Evolutionary conservation across 129 eudicot genomes (phyloP).

Genomic region (Scalesia atractyloides): DNA sequence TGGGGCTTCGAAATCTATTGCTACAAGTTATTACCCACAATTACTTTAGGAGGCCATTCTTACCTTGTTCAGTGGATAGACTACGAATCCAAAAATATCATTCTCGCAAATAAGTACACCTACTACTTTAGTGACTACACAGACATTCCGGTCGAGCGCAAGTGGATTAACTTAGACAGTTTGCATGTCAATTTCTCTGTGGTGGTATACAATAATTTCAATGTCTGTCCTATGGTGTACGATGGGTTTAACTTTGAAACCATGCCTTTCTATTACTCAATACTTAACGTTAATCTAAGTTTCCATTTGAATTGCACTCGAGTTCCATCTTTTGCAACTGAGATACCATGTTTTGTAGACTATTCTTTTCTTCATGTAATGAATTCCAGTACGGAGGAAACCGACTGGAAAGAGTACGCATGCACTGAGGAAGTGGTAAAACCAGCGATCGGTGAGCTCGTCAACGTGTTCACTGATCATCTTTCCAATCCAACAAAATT

Average conservation of each 20-base stretch:
- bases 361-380: not conserved
- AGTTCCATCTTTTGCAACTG: not conserved
- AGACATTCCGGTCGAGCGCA: no score
- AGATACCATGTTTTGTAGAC: not conserved
- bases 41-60: no score
- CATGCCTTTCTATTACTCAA: not conserved
- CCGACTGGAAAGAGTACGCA: slow-evolving; percentile 3
- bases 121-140: no score
- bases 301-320: not conserved
- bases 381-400: not conserved
- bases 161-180: no score
- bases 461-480: not conserved
- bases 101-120: no score
- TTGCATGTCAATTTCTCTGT: no score
- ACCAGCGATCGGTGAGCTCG: not conserved
- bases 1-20: no score
- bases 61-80: no score
- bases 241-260: not conserved
- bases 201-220: no score
- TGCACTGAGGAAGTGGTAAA: slow-evolving; percentile 26
- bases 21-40: no score
- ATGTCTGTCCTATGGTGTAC: slow-evolving; percentile 12
- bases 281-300: not conserved
- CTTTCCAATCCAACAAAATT: not conserved
- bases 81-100: no score